Base-by-base conservation (phyloP, 805 yeast genomes). In the Hanseniaspora meyeri region DNA sequence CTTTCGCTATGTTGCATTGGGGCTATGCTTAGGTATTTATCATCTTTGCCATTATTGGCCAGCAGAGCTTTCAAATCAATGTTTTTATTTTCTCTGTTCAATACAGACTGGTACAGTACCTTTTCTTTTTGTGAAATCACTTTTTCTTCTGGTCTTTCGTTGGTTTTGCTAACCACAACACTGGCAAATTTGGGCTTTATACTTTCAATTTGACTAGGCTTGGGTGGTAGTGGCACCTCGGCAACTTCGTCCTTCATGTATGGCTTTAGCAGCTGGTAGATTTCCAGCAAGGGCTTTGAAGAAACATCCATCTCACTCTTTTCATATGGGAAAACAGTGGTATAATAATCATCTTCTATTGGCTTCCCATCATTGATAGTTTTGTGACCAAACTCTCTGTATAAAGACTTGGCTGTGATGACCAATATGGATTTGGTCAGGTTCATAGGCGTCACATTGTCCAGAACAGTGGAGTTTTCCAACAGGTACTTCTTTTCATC, bases 271-370 rank as follows among this genome's bases (percentile, higher is more conserved):
- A 29, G 31, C 11, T 52, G 45, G 27, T 45, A 52, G 17, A 43
- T 31, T 3, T 52, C 34, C 3, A 14, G 20, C 3, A 38, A 29
- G 6, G 39, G 19, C 11, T 43, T 43, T 20, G 37, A 43, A 4
- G 43, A 45, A 3, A 52, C 39, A 37, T 37, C 80, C 57, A 77
- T 65, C 83, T 47, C 50, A 27, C 47, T 34, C 19, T 45, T 47
- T 29, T 49, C 48, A 17, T 49, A 55, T 37, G 58, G 51, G 2
- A 8, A 34, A n/a, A 37, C 32, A 6, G 42, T 39, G 3, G 34
- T 95, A 74, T 90, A 87, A 68, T 90, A 93, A 68, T 93, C 98
- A 71, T 93, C 98, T 12, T 72, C 75, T 32, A 87, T 84, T 61
- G 85, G 80, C 60, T 77, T 79, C 45, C 98, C 98, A 54, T 87